Conservation (phyloP, 2,329 filamentous ascomycete genomes). For the Diaporthe vaccinii region DNA sequence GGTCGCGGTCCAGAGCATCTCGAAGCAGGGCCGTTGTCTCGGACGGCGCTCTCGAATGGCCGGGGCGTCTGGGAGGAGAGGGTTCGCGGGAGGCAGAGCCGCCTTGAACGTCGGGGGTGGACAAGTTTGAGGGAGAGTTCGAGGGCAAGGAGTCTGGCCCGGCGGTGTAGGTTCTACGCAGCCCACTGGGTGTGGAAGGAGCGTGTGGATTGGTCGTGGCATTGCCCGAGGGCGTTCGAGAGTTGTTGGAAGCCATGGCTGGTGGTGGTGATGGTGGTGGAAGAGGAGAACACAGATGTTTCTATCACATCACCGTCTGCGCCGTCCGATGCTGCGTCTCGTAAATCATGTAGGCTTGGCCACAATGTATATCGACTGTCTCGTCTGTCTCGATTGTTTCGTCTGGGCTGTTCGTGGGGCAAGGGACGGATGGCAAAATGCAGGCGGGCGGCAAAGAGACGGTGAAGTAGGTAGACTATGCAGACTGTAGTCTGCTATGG, state of each 20-base stretch:
- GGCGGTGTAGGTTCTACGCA: conserved; percentile 59
- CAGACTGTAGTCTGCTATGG: background rate
- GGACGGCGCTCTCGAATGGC: conserved; percentile 45
- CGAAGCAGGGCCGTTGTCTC: conserved; percentile 68
- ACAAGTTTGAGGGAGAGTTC: background rate
- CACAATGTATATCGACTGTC: background rate
- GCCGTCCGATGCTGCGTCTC: conserved; percentile 2
- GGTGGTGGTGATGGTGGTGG: background rate
- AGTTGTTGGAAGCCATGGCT: conserved; percentile 34
- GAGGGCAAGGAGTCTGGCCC: conserved; percentile 35
- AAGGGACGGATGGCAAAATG: background rate
- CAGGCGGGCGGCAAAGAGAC: background rate
- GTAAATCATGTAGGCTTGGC: background rate
- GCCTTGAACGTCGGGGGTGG: background rate
- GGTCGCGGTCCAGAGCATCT: conserved; percentile 51
- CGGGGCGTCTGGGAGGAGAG: conserved; percentile 31
- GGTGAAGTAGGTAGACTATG: background rate
- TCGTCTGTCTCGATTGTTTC: background rate
- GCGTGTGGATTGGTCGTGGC: conserved; percentile 47
- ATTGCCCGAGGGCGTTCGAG: conserved; percentile 28
- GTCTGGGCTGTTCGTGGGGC: background rate
- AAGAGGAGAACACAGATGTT: background rate
- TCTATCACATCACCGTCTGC: conserved; percentile 20
- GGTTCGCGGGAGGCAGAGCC: background rate
- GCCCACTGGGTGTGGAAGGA: conserved; percentile 59